Percentiles rank a stretch among this genome's conserved stretches.
These are phyloP conservation scores for Arachis monticola DNA, from an alignment of 331 rosid genomes.

Conservation along the genomic window DNA sequence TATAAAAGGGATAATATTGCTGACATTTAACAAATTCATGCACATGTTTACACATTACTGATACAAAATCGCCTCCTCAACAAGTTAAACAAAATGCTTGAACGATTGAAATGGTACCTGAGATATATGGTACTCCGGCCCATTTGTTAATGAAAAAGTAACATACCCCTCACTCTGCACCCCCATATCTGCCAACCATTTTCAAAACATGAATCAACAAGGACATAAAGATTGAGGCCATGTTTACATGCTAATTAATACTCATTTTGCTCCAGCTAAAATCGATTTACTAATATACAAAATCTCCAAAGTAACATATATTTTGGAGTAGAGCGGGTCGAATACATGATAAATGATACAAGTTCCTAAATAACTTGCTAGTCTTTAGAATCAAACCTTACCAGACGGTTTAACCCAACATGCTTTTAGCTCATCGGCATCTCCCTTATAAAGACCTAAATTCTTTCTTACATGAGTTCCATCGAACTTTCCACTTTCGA, in stretches of 20 bases:
- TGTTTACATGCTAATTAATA: background rate
- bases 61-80: slow-evolving; percentile 27
- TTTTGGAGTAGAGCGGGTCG: no score
- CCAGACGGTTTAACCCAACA: slow-evolving; percentile 85
- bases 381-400: slow-evolving; percentile 37
- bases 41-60: background rate
- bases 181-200: slow-evolving; percentile 59
- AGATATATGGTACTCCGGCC: slow-evolving; percentile 92
- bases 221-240: background rate
- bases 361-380: slow-evolving; percentile 8
- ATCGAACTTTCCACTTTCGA: slow-evolving; percentile 53
- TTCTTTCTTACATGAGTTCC: slow-evolving; percentile 52
- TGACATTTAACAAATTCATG: no score
- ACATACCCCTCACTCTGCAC: slow-evolving; percentile 78
- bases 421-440: slow-evolving; percentile 63
- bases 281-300: no score
- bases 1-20: slow-evolving; percentile 3
- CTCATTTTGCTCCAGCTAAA: background rate
- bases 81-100: slow-evolving; percentile 18
- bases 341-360: background rate
- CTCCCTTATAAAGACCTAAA: slow-evolving; percentile 68
- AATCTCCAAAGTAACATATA: no score
- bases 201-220: slow-evolving; percentile 25
- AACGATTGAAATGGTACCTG: slow-evolving; percentile 60
- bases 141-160: slow-evolving; percentile 85